A percentile compares a stretch with the other conserved stretches of the same genome.
Conservation (phyloP, 108 stramenopile genomes). For the Nitzschia sp. region DNA sequence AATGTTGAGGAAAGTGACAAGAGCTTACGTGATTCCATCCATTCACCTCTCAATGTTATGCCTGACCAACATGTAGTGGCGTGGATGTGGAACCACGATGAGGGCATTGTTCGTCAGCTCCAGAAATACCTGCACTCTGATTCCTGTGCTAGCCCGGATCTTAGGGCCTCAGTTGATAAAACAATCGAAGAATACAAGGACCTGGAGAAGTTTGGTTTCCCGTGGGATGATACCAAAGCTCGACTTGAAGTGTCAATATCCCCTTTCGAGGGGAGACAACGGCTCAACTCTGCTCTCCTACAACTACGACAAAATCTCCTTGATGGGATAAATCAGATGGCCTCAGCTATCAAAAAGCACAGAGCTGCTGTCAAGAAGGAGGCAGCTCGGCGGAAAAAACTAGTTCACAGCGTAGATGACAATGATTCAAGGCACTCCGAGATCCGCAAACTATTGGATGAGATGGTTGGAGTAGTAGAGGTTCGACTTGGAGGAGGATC, state of each 20-base stretch:
- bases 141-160: conserved; percentile 44
- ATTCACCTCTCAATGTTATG: conserved; percentile 69
- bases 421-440: neutral
- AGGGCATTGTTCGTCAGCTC: conserved; percentile 59
- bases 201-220: conserved; percentile 37
- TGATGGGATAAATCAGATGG: conserved; percentile 53
- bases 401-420: neutral
- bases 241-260: conserved; percentile 27
- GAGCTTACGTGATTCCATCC: conserved; percentile 50
- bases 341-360: conserved; percentile 46
- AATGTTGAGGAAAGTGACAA: neutral
- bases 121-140: conserved; percentile 35
- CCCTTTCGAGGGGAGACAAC: conserved; percentile 47
- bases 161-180: conserved; percentile 35
- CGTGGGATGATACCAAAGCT: conserved; percentile 13
- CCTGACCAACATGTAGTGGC: conserved; percentile 70
- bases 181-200: conserved; percentile 39
- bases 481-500: neutral
- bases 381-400: conserved; percentile 12
- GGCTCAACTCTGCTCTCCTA: conserved; percentile 54
- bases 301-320: conserved; percentile 57
- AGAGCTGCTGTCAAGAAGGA: conserved; percentile 21
- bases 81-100: conserved; percentile 74
- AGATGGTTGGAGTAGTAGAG: conserved; percentile 31
- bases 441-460: conserved; percentile 23